phyloP scores from a whole-genome alignment of 495 filamentous ascomycete species.

The Astrothelium subdiscretum region DNA sequence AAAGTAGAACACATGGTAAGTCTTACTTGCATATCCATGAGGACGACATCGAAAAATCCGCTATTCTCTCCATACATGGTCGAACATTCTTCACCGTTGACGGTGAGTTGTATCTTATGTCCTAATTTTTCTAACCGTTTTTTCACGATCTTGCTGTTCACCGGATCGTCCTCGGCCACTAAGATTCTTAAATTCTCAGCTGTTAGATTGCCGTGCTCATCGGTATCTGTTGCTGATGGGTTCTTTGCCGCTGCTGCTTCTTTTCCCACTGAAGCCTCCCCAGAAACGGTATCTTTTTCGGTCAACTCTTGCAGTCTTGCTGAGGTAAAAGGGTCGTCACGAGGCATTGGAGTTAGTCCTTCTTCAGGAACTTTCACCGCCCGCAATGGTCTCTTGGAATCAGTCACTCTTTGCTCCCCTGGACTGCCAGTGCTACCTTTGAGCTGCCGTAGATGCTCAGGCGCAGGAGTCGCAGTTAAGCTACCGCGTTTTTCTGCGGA shows the following conservation, averaged over 20 bases:
- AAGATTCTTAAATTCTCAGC: slow-evolving; percentile 50
- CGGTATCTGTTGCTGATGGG: not conserved
- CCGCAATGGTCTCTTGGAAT: not conserved
- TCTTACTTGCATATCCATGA: slow-evolving; percentile 92
- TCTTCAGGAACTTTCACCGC: not conserved
- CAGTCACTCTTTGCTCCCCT: not conserved
- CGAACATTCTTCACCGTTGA: slow-evolving; percentile 84
- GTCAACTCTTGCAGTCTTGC: not conserved
- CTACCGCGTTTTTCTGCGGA: not conserved
- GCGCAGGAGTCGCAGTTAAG: not conserved
- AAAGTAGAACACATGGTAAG: too few species aligned
- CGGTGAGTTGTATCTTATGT: slow-evolving; percentile 57
- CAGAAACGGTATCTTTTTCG: not conserved
- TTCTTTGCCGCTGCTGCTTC: not conserved
- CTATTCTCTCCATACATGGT: slow-evolving; percentile 50
- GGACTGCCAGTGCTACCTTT: not conserved
- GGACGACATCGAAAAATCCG: slow-evolving; percentile 60
- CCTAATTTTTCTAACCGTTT: slow-evolving; percentile 76
- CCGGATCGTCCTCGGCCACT: slow-evolving; percentile 85
- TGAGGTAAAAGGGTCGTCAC: not conserved
- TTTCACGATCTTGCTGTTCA: slow-evolving; percentile 78
- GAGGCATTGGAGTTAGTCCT: not conserved
- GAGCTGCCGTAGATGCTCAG: not conserved
- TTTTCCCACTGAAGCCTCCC: not conserved
- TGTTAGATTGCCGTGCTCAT: slow-evolving; percentile 2